Percentiles rank a stretch among this genome's conserved stretches.
phyloP scores from a whole-genome alignment of 192 early-diverging fungal species.

The Coemansia sp. region DNA sequence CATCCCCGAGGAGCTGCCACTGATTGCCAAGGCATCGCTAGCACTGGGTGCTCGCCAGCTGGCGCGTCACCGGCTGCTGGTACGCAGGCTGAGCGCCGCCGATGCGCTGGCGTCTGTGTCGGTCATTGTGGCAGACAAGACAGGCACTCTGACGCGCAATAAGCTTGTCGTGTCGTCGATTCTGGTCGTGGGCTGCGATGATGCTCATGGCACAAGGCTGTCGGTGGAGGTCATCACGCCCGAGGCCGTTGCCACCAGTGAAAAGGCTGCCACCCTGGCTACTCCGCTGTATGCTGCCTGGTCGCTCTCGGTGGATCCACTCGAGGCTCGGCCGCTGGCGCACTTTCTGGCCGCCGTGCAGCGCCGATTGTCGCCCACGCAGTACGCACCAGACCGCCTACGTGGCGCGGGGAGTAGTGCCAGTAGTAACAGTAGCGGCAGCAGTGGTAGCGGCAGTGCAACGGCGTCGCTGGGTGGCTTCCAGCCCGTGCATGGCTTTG shows the following conservation, averaged over 20 bases:
- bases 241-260: slow-evolving; percentile 13
- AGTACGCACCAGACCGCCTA: no score
- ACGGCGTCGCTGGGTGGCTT: not conserved
- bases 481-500: slow-evolving; percentile 28
- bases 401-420: not conserved
- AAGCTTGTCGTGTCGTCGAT: slow-evolving; percentile 55
- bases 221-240: slow-evolving; percentile 41
- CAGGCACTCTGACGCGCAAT: slow-evolving; percentile 66
- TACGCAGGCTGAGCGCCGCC: slow-evolving; percentile 61
- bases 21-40: slow-evolving; percentile 41
- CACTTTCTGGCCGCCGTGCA: slow-evolving; percentile 7
- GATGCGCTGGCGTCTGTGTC: slow-evolving; percentile 64
- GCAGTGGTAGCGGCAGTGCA: not conserved
- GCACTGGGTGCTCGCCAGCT: slow-evolving; percentile 24
- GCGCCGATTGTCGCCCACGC: not conserved
- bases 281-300: slow-evolving; percentile 32
- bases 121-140: slow-evolving; percentile 69
- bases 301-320: slow-evolving; percentile 41
- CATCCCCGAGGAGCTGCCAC: slow-evolving; percentile 48
- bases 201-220: slow-evolving; percentile 4
- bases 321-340: slow-evolving; percentile 28
- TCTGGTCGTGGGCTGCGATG: slow-evolving; percentile 7
- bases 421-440: not conserved
- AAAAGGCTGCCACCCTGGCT: slow-evolving; percentile 23
- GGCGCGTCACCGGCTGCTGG: slow-evolving; percentile 53